A percentile compares a stretch with the other conserved stretches of the same genome.
phyloP scores from a whole-genome alignment of 768 basidiomycete genomes.

The Dioszegia hungarica region DNA sequence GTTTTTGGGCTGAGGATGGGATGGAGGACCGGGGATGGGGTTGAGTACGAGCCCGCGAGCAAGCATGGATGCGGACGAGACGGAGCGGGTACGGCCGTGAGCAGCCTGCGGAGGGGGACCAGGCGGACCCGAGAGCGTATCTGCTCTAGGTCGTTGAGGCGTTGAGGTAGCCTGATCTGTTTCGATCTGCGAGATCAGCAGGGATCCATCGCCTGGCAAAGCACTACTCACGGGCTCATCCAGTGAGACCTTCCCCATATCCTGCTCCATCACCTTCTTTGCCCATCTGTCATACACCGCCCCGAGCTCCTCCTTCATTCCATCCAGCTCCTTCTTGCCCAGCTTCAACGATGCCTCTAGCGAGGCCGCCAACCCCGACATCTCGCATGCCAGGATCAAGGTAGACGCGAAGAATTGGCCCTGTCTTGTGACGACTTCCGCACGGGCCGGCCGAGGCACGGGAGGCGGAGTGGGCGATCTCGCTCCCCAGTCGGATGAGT shows the following conservation, averaged over 20 bases:
- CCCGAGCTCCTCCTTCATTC: slow-evolving; percentile 19
- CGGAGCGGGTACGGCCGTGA: slow-evolving; percentile 19
- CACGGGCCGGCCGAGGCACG: slow-evolving; percentile 5
- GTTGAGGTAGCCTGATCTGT: neutral
- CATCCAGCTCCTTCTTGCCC: slow-evolving; percentile 24
- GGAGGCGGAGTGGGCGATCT: slow-evolving; percentile 36
- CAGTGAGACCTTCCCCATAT: slow-evolving; percentile 20
- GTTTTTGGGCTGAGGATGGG: neutral
- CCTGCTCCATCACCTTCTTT: slow-evolving; percentile 10
- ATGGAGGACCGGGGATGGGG: neutral
- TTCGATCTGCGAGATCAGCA: neutral
- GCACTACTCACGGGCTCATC: slow-evolving; percentile 1
- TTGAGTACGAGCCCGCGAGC: slow-evolving; percentile 14
- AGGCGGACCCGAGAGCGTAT: slow-evolving; percentile 1
- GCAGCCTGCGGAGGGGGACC: neutral
- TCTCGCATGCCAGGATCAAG: slow-evolving; percentile 9
- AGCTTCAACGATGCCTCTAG: slow-evolving; percentile 15
- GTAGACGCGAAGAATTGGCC: slow-evolving; percentile 15
- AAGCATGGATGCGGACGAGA: slow-evolving; percentile 28
- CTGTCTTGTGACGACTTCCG: neutral
- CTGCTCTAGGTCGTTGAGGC: neutral
- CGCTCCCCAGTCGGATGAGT: neutral
- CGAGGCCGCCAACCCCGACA: slow-evolving; percentile 1
- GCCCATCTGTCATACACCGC: slow-evolving; percentile 27
- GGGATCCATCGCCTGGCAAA: no score